A percentile compares a stretch with the other conserved stretches of the same genome.
Evolutionary conservation across 2,329 filamentous ascomycete species (phyloP).

Genomic region (Diaporthe helianthi): DNA sequence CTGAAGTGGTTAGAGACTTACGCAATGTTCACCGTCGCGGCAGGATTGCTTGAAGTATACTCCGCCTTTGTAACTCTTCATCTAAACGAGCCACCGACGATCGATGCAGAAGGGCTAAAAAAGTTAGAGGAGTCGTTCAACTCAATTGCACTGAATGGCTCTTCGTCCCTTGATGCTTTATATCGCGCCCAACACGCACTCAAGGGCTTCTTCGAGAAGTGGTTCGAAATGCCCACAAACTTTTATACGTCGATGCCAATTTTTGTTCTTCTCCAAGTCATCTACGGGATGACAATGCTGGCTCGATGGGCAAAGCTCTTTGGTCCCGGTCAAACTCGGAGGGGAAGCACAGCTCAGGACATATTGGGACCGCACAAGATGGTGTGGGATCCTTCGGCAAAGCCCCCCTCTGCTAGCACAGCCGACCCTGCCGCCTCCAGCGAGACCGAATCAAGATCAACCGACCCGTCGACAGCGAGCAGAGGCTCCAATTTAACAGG

Average conservation of each 20-base stretch:
- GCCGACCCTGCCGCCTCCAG: not conserved
- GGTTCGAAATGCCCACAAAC: conserved; percentile 51
- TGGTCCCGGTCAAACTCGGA: conserved; percentile 42
- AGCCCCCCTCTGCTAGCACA: not conserved
- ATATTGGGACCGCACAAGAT: conserved; percentile 30
- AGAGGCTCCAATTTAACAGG: not conserved
- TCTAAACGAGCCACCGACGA: conserved; percentile 55
- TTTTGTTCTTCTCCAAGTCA: conserved; percentile 52
- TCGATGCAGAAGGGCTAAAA: conserved; percentile 50
- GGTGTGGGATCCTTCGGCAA: conserved; percentile 32
- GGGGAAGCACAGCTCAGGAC: not conserved
- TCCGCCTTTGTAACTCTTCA: conserved; percentile 51
- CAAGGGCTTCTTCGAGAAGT: conserved; percentile 57
- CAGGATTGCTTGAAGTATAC: conserved; percentile 50
- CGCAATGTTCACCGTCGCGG: not conserved
- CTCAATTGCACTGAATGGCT: conserved; percentile 37
- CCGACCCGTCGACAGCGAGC: not conserved
- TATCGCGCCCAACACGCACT: conserved; percentile 57
- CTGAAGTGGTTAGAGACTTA: not conserved
- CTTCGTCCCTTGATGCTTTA: conserved; percentile 56
- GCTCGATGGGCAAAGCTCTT: conserved; percentile 58
- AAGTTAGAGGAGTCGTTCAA: conserved; percentile 53
- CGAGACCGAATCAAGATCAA: not conserved
- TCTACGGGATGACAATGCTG: conserved; percentile 59
- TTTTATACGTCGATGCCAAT: conserved; percentile 56